These are phyloP conservation scores for Aspergillus fumigatus DNA, from an alignment of 2,329 filamentous ascomycete species.

Conservation along the genomic window DNA sequence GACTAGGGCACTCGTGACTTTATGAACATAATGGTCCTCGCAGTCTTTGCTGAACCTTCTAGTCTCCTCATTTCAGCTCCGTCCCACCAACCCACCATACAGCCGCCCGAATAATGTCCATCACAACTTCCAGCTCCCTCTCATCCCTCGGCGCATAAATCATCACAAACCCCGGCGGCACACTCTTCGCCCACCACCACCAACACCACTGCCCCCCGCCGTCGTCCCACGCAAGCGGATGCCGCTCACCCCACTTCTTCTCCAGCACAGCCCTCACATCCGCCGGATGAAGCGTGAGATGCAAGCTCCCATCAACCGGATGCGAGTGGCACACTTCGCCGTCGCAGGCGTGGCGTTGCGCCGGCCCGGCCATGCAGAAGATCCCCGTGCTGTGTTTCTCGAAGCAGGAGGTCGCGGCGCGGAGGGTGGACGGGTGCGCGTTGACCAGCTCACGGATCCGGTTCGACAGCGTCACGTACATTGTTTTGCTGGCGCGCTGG, in stretches of 20 bases:
- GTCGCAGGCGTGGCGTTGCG: slow-evolving; percentile 37
- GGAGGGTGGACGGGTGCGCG: slow-evolving; percentile 46
- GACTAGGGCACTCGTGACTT: no score
- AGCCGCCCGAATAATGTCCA: slow-evolving; percentile 67
- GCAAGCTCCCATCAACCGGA: slow-evolving; percentile 69
- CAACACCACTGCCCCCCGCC: slow-evolving; percentile 52
- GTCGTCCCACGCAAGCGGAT: slow-evolving; percentile 47
- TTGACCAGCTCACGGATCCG: slow-evolving; percentile 51
- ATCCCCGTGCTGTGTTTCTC: slow-evolving; percentile 78
- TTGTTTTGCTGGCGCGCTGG: slow-evolving; percentile 54
- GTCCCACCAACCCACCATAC: slow-evolving; percentile 55
- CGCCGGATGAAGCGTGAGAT: slow-evolving; percentile 73
- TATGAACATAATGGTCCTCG: no score
- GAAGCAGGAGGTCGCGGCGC: slow-evolving; percentile 67
- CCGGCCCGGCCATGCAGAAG: slow-evolving; percentile 50
- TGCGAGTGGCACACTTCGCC: slow-evolving; percentile 84
- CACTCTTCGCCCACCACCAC: slow-evolving; percentile 61
- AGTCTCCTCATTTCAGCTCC: slow-evolving; percentile 3
- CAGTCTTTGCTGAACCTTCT: no score
- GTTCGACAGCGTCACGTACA: slow-evolving; percentile 53
- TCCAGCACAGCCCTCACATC: slow-evolving; percentile 69
- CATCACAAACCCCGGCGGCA: slow-evolving; percentile 73
- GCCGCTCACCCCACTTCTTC: slow-evolving; percentile 72
- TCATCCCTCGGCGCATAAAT: slow-evolving; percentile 72
- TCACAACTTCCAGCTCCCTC: slow-evolving; percentile 63